Evolutionary conservation across 805 yeast species (phyloP), one percentile per base, ranked within the genome.

Genomic region (Debaryomyces castellii): DNA sequence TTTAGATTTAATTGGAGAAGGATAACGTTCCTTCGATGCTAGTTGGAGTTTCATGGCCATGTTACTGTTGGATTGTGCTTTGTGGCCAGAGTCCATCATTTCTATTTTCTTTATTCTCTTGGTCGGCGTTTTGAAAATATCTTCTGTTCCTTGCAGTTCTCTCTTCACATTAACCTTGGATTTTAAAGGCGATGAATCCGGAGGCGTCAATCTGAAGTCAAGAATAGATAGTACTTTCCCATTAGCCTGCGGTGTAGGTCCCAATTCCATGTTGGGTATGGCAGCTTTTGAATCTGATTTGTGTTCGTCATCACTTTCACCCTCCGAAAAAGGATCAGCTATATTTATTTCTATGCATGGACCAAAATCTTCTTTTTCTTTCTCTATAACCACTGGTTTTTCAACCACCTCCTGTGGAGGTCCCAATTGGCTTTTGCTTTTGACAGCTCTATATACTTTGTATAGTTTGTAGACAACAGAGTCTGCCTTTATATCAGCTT

Each of bases 211-310:
- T 32, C 61, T 50, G 43, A 82, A 69, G 49, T 88, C 96, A 57
- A 89, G 84, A 3, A 89, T 71, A 14, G 94, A 82, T 27, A 87
- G 60, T 0, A 87, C 87, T 44, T 85, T 77, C 0, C 96, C 96
- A 49, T 83, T 75, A 8, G 88, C 75, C 54, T 89, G 96, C 0
- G 96, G 96, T 0, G 96, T 89, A 0, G 96, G 96, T 0, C 96
- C 96, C 10, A 88, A 59, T 48, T 81, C 86, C 3, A 64, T 20
- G 16, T 43, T 25, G 8, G 40, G 22, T 14, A 25, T 16, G 25
- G 43, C n/a, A 27, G 38, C 14, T 18, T 18, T 38, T 10, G 9
- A 11, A 12, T 32, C 21, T 32, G 28, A 5, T 34, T 11, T n/a
- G 8, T 20, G 20, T 27, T 37, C 16, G 14, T 33, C 20, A 10